phyloP scores from a whole-genome alignment of 2,329 filamentous ascomycete genomes.

The Pestalotiopsis sp. region DNA sequence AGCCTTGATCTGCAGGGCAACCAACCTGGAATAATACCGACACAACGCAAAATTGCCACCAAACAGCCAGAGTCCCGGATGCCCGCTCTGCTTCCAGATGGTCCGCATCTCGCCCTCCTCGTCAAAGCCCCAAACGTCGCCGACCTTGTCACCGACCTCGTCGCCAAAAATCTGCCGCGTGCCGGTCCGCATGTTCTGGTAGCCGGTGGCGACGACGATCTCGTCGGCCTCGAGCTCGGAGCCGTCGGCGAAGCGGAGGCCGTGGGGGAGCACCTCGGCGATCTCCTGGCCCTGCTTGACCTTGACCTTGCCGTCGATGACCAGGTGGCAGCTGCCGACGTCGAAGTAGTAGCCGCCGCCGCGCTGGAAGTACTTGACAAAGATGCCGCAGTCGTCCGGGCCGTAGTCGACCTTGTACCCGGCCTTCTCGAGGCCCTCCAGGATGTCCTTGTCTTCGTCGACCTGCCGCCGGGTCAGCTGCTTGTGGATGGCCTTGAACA shows the following conservation, averaged over 20 bases:
- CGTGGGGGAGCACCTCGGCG: constrained; percentile 37
- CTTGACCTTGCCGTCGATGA: constrained; percentile 54
- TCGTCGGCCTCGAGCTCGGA: constrained; percentile 51
- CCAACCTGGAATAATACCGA: constrained; percentile 58
- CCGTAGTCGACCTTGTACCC: constrained; percentile 14
- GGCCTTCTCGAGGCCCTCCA: constrained; percentile 8
- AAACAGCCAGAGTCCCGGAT: constrained; percentile 68
- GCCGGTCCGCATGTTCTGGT: constrained; percentile 56
- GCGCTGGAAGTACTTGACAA: constrained; percentile 15
- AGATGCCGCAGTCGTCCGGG: constrained; percentile 14
- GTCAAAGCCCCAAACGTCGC: constrained; percentile 53
- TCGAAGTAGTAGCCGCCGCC: constrained; percentile 42
- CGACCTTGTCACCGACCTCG: constrained; percentile 49
- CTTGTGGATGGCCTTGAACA: constrained; percentile 14
- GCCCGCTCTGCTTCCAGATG: constrained; percentile 63
- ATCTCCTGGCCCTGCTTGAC: constrained; percentile 52
- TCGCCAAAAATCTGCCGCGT: constrained; percentile 53
- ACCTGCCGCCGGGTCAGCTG: constrained; percentile 9
- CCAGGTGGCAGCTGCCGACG: constrained; percentile 34
- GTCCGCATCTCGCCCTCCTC: constrained; percentile 56
- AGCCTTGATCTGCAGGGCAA: constrained; percentile 57
- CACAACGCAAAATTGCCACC: constrained; percentile 67
- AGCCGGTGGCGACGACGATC: constrained; percentile 52
- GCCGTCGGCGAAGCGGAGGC: constrained; percentile 45
- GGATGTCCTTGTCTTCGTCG: constrained; percentile 7